A percentile compares a stretch with the other conserved stretches of the same genome.
Conservation (phyloP, 1,284 basidiomycete species). For the Coniferiporia weirii region DNA sequence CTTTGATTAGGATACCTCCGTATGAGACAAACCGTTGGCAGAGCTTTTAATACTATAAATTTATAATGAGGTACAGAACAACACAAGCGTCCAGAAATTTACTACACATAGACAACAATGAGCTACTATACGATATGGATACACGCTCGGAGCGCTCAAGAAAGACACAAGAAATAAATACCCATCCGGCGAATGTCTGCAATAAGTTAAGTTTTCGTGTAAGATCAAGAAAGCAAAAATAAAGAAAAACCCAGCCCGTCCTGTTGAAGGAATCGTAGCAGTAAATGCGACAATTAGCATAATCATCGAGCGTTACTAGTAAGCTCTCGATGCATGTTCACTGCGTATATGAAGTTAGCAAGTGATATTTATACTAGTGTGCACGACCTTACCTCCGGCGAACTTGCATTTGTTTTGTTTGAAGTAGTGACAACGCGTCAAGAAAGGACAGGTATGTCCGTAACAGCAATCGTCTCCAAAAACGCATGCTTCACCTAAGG, state of each 20-base stretch:
- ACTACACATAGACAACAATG: background rate
- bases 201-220: conserved; percentile 1
- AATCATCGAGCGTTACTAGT: background rate
- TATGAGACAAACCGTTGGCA: too few species aligned
- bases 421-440: conserved; percentile 44
- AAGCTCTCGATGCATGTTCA: conserved; percentile 15
- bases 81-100: too few species aligned
- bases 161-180: background rate
- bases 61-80: too few species aligned
- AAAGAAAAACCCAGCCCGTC: background rate
- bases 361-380: conserved; percentile 24
- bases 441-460: conserved; percentile 51
- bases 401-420: conserved; percentile 56
- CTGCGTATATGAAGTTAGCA: background rate
- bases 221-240: background rate
- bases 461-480: conserved; percentile 58
- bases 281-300: background rate
- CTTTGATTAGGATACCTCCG: too few species aligned
- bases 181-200: background rate
- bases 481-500: conserved; percentile 45
- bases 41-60: too few species aligned
- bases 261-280: background rate
- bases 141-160: background rate
- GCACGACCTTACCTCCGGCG: conserved; percentile 38
- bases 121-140: background rate